phyloP scores from a whole-genome alignment of 495 filamentous ascomycete genomes.

The Tetracladium marchalianum region DNA sequence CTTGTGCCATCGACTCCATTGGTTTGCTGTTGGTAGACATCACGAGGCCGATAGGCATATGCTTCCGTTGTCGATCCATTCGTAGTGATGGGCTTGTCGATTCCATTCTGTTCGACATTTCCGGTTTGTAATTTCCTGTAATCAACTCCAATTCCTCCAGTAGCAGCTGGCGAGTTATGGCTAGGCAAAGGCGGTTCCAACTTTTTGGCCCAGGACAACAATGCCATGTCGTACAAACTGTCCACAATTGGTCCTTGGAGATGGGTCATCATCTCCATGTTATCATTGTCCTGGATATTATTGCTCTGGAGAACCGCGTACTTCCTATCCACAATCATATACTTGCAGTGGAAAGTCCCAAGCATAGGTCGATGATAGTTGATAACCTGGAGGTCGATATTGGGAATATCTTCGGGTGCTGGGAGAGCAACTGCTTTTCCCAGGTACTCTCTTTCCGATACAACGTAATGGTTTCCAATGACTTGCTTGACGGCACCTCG shows the following conservation, averaged over 20 bases:
- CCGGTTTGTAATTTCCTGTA: too few species aligned
- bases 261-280: conserved; percentile 72
- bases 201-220: conserved; percentile 60
- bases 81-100: too few species aligned
- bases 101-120: too few species aligned
- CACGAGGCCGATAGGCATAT: too few species aligned
- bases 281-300: conserved; percentile 72
- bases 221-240: conserved; percentile 58
- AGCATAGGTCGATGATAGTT: conserved; percentile 65
- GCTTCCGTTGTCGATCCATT: too few species aligned
- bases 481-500: conserved; percentile 55
- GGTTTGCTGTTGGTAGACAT: too few species aligned
- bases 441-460: conserved; percentile 47
- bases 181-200: conserved; percentile 53
- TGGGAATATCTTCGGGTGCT: conserved; percentile 49
- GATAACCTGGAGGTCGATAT: conserved; percentile 61
- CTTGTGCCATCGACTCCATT: too few species aligned
- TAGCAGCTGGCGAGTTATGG: conserved; percentile 37
- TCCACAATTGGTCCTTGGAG: conserved; percentile 71
- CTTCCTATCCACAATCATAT: conserved; percentile 63
- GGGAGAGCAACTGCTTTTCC: conserved; percentile 49
- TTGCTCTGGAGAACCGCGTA: conserved; percentile 62
- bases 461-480: conserved; percentile 50
- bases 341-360: conserved; percentile 72
- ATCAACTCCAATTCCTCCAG: conserved; percentile 12